These are phyloP conservation scores for Fusarium staphyleae DNA, from an alignment of 2,329 filamentous ascomycete genomes.

Conservation along the genomic window DNA sequence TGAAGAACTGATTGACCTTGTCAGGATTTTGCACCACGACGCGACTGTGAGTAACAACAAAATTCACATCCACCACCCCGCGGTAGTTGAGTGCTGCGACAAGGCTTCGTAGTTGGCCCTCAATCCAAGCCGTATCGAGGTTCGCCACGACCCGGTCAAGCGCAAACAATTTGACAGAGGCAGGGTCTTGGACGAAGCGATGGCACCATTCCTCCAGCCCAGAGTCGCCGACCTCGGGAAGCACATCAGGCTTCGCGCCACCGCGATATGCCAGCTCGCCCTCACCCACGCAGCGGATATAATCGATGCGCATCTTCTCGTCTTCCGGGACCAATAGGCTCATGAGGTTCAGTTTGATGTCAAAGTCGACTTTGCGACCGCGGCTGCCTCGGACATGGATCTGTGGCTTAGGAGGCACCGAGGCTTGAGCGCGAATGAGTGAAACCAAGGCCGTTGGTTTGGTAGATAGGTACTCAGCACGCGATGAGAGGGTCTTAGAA, in stretches of 20 bases:
- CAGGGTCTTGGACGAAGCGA: constrained; percentile 55
- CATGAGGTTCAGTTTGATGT: constrained; percentile 63
- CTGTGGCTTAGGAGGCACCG: constrained; percentile 62
- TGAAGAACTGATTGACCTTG: constrained; percentile 62
- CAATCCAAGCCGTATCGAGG: constrained; percentile 61
- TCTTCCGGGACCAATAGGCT: constrained; percentile 58
- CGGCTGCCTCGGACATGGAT: constrained; percentile 58
- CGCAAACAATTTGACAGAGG: constrained; percentile 56
- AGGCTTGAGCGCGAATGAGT: constrained; percentile 57
- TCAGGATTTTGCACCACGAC: constrained; percentile 60
- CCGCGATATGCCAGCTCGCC: constrained; percentile 61
- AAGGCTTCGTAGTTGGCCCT: constrained; percentile 61
- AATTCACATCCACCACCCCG: constrained; percentile 57
- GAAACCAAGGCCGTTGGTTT: constrained; percentile 54
- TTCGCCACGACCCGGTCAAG: constrained; percentile 62
- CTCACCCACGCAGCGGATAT: constrained; percentile 57
- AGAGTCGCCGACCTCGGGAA: constrained; percentile 53
- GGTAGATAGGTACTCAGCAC: constrained; percentile 57
- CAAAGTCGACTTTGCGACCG: constrained; percentile 57
- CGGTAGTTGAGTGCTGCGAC: constrained; percentile 58
- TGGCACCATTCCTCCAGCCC: constrained; percentile 59
- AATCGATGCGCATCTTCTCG: constrained; percentile 56
- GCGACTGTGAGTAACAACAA: constrained; percentile 57
- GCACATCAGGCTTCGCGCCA: constrained; percentile 50
- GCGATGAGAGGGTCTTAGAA: constrained; percentile 55